Evolutionary conservation across 768 basidiomycete species (phyloP).

Genomic region (Kwoniella europaea): DNA sequence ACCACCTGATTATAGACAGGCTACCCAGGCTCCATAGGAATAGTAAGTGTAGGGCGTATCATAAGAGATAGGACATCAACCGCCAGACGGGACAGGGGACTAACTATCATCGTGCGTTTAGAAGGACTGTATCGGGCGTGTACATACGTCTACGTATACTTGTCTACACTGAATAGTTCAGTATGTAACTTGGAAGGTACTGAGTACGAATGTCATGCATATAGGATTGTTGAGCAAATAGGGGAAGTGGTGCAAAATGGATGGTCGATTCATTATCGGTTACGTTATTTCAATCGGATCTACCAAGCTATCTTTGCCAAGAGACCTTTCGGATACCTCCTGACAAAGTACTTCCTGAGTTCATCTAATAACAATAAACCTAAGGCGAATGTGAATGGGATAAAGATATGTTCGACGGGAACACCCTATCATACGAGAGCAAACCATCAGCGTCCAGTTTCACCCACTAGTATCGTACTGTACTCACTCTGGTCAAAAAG

Average conservation of each 20-base stretch:
- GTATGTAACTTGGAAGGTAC: no score
- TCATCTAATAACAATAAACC: constrained; percentile 56
- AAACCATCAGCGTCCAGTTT: background rate
- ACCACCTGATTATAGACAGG: background rate
- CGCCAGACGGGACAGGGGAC: no score
- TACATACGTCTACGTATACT: no score
- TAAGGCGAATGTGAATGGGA: constrained; percentile 63
- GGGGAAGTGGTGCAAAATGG: no score
- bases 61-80: no score
- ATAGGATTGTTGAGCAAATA: background rate
- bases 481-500: constrained; percentile 64
- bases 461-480: background rate
- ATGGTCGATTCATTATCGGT: background rate
- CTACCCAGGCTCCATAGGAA: background rate
- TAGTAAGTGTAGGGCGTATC: no score
- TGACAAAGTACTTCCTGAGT: constrained; percentile 52
- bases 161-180: no score
- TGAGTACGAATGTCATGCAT: no score
- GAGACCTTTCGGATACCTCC: constrained; percentile 51
- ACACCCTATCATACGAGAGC: constrained; percentile 33
- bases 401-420: constrained; percentile 62
- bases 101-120: no score
- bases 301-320: constrained; percentile 58
- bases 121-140: no score
- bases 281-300: background rate